phyloP scores from a whole-genome alignment of 768 basidiomycete genomes.

The Mycena leptocephala region DNA sequence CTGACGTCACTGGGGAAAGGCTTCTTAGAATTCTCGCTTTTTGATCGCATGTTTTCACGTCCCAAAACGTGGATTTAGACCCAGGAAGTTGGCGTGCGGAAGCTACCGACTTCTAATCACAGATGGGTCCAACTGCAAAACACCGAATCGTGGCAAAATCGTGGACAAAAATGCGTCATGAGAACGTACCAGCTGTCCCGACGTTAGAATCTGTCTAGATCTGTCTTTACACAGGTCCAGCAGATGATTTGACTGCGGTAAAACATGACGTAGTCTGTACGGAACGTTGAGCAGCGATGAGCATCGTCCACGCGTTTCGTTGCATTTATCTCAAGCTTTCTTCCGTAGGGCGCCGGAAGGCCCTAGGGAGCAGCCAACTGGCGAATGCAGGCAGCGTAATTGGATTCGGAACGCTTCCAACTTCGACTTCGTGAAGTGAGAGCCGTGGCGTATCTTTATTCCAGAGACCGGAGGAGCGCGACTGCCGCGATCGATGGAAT shows the following conservation, averaged over 20 bases:
- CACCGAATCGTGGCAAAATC: neutral
- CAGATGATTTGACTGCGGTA: neutral
- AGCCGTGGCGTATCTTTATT: neutral
- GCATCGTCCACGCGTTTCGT: neutral
- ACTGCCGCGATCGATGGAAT: conserved; percentile 8
- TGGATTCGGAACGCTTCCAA: neutral
- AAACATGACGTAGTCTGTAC: conserved; percentile 9
- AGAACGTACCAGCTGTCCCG: neutral
- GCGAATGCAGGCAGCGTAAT: neutral
- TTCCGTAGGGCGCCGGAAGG: conserved; percentile 11
- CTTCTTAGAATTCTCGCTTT: no score
- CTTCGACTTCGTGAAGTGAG: conserved; percentile 24
- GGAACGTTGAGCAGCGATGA: neutral
- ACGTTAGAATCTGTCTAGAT: neutral
- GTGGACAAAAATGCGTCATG: neutral
- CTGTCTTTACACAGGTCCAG: neutral
- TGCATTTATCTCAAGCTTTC: conserved; percentile 15
- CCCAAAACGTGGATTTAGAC: neutral
- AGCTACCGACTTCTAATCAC: neutral
- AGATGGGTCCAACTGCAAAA: neutral
- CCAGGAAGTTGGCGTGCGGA: neutral
- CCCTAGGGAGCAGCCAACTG: neutral
- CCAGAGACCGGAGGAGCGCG: neutral
- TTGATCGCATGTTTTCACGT: neutral
- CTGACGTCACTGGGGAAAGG: neutral